Evolutionary conservation across 1,284 basidiomycete genomes (phyloP), one percentile per base, ranked within the genome.

Genomic region (Apiotrichum gracile): DNA sequence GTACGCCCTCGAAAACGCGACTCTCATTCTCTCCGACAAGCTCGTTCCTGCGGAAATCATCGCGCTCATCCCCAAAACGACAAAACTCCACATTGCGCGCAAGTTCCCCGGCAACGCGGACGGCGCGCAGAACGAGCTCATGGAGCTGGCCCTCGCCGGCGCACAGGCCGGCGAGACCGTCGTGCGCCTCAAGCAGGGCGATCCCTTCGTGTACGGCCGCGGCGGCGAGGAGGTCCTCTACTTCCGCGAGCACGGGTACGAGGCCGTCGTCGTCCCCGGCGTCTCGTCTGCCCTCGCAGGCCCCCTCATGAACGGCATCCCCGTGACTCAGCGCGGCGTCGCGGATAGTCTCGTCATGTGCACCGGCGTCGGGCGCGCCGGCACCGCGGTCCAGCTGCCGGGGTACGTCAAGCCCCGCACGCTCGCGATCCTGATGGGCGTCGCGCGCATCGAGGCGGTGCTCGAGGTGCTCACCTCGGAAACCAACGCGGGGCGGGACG

Each of bases 91-190:
- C 55, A 96, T 97, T 59, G 94, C 94, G 16, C 86, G 87, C 62
- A 98, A 98, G 72, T 97, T 96, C 77, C 94, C 94, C 0, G 94
- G 94, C 0, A 97, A 97, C 67, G 91, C 92, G 1, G 94, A 97
- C 51, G 86, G 87, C 21, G 91, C 92, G 1, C 94, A 97, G 72
- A 83, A 81, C 44, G 94, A 97, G 76, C 83, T 97, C 78, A 94
- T 97, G 87, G 82, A 87, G 58, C 83, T 86, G 10, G 94, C 91
- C 0, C 77, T 96, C 3, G 85, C 87, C 47, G 91, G 85, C 12
- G 91, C 89, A 0, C 78, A 76, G 29, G 79, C 80, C 12, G 94
- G 94, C 0, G 78, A 91, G 65, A 87, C 83, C 3, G 92, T 98
- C 29, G 88, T 98, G 22, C 80, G 94, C 82, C 80, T 98, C 16